These are phyloP conservation scores for Backusella sp. DNA, from an alignment of 192 early-diverging fungal genomes.

Conservation along the genomic window DNA sequence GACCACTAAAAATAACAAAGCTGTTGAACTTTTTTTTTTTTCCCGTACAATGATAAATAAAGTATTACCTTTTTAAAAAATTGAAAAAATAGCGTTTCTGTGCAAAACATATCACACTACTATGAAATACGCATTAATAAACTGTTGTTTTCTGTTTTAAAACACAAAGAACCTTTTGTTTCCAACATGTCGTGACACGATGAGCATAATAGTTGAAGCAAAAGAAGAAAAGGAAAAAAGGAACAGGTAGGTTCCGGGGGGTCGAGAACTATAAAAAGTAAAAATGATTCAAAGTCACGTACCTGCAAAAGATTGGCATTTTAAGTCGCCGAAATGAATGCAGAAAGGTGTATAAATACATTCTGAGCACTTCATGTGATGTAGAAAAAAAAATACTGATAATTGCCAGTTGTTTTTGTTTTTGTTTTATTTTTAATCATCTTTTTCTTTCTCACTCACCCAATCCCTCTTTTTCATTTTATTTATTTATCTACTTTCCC, in stretches of 20 bases:
- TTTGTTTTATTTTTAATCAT: neutral
- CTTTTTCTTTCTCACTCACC: neutral
- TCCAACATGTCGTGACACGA: neutral
- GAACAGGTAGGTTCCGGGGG: neutral
- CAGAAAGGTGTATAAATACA: neutral
- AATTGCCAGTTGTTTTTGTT: neutral
- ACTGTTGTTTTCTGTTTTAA: neutral
- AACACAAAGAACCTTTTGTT: neutral
- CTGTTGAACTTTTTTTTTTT: neutral
- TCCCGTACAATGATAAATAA: neutral
- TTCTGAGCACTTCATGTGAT: constrained; percentile 12
- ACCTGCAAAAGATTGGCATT: neutral
- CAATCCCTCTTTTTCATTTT: neutral
- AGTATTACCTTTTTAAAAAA: constrained; percentile 8
- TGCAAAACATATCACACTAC: constrained; percentile 2
- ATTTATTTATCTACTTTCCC: neutral
- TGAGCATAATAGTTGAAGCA: neutral
- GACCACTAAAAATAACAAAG: constrained; percentile 8
- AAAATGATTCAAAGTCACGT: constrained; percentile 6
- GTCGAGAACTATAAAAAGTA: neutral
- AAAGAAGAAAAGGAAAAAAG: neutral
- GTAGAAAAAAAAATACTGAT: neutral
- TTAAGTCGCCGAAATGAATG: neutral
- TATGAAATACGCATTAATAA: neutral
- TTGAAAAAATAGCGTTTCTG: constrained; percentile 1